A percentile compares a stretch with the other conserved stretches of the same genome.
Evolutionary conservation across 768 basidiomycete species (phyloP).

Genomic region (Sporobolomyces phaffii): DNA sequence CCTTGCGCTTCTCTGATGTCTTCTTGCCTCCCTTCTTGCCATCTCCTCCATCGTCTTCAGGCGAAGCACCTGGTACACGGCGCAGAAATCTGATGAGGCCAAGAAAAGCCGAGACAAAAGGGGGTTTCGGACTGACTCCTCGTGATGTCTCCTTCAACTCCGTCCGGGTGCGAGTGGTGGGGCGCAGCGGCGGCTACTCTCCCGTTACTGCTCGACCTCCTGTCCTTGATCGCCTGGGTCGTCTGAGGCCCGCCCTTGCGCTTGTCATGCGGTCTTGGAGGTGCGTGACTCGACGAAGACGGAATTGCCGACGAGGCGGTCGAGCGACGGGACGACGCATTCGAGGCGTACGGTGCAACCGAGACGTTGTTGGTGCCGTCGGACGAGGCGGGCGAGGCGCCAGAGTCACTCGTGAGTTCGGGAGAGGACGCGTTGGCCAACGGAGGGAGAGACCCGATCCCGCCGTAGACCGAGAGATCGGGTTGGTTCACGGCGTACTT

Average conservation of each 20-base stretch:
- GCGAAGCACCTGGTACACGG: conserved; percentile 15
- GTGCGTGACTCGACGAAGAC: neutral
- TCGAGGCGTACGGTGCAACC: neutral
- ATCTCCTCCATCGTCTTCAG: conserved; percentile 7
- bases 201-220: neutral
- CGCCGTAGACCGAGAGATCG: neutral
- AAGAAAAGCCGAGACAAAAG: neutral
- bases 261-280: conserved; percentile 11
- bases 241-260: neutral
- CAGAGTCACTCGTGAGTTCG: conserved; percentile 12
- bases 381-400: conserved; percentile 10
- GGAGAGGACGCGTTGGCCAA: conserved; percentile 6
- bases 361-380: neutral
- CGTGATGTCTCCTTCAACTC: conserved; percentile 14
- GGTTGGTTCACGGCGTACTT: too few relatives aligned
- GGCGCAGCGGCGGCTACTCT: neutral
- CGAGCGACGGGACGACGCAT: neutral
- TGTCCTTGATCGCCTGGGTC: conserved; percentile 27
- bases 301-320: neutral
- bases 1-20: conserved; percentile 63
- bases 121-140: conserved; percentile 8
- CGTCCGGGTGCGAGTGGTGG: conserved; percentile 18
- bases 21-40: conserved; percentile 27
- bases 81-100: neutral
- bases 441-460: neutral